Evolutionary conservation across 768 basidiomycete species (phyloP).

Genomic region (Tricholoma saponaceum): DNA sequence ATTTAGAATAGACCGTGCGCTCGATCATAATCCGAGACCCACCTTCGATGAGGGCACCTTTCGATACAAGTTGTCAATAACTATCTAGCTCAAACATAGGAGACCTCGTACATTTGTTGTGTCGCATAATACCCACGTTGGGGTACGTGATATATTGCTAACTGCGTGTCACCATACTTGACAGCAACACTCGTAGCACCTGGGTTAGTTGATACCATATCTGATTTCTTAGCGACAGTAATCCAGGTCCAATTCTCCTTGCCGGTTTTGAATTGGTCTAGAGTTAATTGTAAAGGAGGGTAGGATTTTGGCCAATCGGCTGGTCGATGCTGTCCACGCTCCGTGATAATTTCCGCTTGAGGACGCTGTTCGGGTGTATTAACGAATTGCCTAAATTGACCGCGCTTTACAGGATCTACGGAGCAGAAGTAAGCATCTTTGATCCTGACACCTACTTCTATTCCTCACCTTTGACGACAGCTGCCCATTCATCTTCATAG

Average conservation of each 20-base stretch:
- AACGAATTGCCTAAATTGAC: constrained; percentile 59
- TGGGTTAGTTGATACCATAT: constrained; percentile 42
- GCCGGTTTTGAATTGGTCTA: constrained; percentile 31
- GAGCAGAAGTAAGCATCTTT: neutral
- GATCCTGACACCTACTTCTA: constrained; percentile 15
- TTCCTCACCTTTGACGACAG: constrained; percentile 42
- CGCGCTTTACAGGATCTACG: constrained; percentile 40
- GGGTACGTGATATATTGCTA: constrained; percentile 67
- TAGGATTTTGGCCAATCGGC: constrained; percentile 65
- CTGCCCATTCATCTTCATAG: constrained; percentile 69
- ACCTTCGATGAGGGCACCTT: constrained; percentile 1
- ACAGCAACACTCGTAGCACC: constrained; percentile 51
- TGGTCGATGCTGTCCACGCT: constrained; percentile 61
- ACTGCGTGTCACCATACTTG: constrained; percentile 60
- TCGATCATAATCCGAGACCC: neutral
- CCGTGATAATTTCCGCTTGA: constrained; percentile 47
- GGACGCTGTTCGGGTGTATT: constrained; percentile 50
- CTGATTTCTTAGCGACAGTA: constrained; percentile 40
- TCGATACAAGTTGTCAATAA: neutral
- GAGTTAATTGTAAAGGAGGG: constrained; percentile 41
- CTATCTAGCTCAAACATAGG: constrained; percentile 6
- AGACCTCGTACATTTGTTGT: constrained; percentile 57
- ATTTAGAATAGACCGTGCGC: neutral
- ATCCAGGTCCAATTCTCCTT: constrained; percentile 51
- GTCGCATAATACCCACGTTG: constrained; percentile 57